A percentile compares a stretch with the other conserved stretches of the same genome.
phyloP scores from a whole-genome alignment of 116 monocot species.

The Papilionanthe hybrid region DNA sequence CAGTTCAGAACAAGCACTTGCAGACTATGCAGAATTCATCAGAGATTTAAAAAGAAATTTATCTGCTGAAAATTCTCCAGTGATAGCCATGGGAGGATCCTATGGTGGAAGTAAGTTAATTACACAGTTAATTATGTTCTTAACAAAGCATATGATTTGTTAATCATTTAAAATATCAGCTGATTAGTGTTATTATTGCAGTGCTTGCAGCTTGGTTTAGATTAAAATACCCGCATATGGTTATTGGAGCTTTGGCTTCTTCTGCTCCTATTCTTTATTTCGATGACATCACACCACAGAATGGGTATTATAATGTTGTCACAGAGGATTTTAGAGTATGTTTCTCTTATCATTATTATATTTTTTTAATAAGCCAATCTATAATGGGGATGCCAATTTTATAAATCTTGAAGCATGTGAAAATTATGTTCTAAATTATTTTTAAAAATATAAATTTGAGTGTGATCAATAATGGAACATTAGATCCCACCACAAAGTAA shows the following conservation, averaged over 20 bases:
- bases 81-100: slow-evolving; percentile 22
- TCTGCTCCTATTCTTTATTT: slow-evolving; percentile 33
- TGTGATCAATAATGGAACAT: too few relatives aligned
- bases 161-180: too few relatives aligned
- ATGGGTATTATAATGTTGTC: slow-evolving; percentile 18
- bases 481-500: too few relatives aligned
- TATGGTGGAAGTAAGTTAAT: slow-evolving; percentile 30
- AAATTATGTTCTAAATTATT: too few relatives aligned
- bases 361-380: background rate
- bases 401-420: background rate
- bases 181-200: slow-evolving; percentile 4
- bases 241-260: slow-evolving; percentile 30
- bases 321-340: slow-evolving; percentile 22
- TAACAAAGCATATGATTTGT: too few relatives aligned
- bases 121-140: background rate
- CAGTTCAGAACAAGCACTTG: slow-evolving; percentile 27
- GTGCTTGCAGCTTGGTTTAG: slow-evolving; percentile 34
- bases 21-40: slow-evolving; percentile 25
- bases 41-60: slow-evolving; percentile 17
- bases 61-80: slow-evolving; percentile 15
- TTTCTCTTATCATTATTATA: background rate
- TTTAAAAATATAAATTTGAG: too few relatives aligned
- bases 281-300: slow-evolving; percentile 20
- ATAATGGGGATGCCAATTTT: background rate
- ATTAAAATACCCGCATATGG: slow-evolving; percentile 35